phyloP scores from a whole-genome alignment of 768 basidiomycete genomes.

The Russula brevipes region DNA sequence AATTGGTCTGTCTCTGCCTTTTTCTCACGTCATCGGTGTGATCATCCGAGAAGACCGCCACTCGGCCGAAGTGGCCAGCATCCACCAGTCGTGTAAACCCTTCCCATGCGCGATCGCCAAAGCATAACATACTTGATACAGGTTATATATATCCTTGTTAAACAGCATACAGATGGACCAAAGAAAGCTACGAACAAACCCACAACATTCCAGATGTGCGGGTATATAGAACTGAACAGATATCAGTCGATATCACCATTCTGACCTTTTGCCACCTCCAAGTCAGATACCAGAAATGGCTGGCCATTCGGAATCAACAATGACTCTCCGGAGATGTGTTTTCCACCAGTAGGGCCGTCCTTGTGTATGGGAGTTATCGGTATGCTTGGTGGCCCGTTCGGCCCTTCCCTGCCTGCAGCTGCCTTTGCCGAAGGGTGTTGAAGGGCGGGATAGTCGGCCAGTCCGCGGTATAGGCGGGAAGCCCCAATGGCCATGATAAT shows the following conservation, averaged over 20 bases:
- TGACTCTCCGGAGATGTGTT: not conserved
- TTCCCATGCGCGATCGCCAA: not conserved
- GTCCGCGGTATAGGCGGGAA: conserved; percentile 18
- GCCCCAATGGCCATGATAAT: conserved; percentile 12
- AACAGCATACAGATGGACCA: not conserved
- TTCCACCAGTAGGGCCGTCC: not conserved
- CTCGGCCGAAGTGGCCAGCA: no score
- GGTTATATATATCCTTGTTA: not conserved
- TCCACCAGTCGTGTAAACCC: not conserved
- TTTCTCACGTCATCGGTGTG: not conserved
- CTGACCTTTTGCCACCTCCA: not conserved
- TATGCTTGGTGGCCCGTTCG: not conserved
- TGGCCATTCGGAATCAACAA: not conserved
- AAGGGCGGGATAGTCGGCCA: not conserved
- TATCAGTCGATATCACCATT: not conserved
- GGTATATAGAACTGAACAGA: not conserved
- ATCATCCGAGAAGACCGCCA: not conserved
- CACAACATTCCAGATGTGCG: not conserved
- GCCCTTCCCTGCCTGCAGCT: not conserved
- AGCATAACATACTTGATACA: not conserved
- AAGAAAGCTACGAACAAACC: not conserved
- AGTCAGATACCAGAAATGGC: not conserved
- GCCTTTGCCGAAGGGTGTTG: not conserved
- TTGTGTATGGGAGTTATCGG: not conserved
- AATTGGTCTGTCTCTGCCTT: not conserved